Evolutionary conservation across 176 grass and related monocot genomes (phyloP).

Genomic region (Puccinellia tenuiflora): DNA sequence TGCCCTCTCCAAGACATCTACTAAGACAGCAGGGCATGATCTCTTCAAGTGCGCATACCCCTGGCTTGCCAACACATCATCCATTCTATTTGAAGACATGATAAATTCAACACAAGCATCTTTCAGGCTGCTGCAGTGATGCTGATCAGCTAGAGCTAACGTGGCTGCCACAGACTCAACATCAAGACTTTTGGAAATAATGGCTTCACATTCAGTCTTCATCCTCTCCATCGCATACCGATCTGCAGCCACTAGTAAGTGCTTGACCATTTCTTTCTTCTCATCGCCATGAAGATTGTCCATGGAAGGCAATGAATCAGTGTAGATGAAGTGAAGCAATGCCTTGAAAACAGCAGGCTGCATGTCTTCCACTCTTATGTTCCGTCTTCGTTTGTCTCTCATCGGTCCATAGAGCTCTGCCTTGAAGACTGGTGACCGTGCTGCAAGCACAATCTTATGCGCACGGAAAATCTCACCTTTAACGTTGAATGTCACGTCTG

Average conservation of each 20-base stretch:
- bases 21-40: not conserved
- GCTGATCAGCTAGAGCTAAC: not conserved
- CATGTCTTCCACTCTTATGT: not conserved
- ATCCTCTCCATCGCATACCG: not conserved
- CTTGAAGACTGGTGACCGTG: not conserved
- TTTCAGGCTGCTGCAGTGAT: not conserved
- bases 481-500: not conserved
- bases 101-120: conserved; percentile 5
- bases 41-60: not conserved
- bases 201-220: not conserved
- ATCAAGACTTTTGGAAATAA: not conserved
- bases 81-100: not conserved
- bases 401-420: not conserved
- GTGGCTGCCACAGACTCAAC: not conserved
- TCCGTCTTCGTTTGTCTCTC: not conserved
- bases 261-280: not conserved
- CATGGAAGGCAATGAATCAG: not conserved
- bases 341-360: not conserved
- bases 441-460: not conserved
- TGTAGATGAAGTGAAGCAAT: not conserved
- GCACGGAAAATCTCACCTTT: not conserved
- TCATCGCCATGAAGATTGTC: not conserved
- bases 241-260: not conserved
- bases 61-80: not conserved
- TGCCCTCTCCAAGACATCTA: not conserved